Evolutionary conservation across 2,329 filamentous ascomycete genomes (phyloP), one percentile per base, ranked within the genome.

Genomic region (Huntiella bhutanensis): DNA sequence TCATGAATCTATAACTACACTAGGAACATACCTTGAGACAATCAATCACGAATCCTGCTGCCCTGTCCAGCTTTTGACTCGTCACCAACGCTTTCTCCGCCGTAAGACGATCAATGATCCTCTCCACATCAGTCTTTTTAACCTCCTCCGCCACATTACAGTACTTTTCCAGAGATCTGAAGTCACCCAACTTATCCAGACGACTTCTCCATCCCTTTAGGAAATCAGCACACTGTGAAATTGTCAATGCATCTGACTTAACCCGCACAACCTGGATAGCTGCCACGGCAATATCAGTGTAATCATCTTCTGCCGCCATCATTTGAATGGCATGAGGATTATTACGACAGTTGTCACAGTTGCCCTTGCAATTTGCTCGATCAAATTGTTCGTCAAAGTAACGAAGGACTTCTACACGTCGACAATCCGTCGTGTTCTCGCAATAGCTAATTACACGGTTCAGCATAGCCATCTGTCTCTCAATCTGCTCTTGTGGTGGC

Each of bases 361-460:
- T 72, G 43, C 72, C 68, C 42, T 75, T 67, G 61, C 91, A 98
- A 44, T 83, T 70, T 10, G 74, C 70, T 34, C 69, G 67, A 44
- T 73, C 65, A 58, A 96, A 98, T 1, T 69, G 68, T 60, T 98
- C 92, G 48, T 81, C 86, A 65, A 98, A 98, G 60, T 98, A 98
- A n/a, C 74, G 74, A 33, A 98, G 73, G 12, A 98, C 80, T 59
- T 93, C 83, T 1, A 82, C 80, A 50, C 91, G 73, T 51, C 91
- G 79, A 58, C 91, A 98, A 54, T 94, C 85, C 46, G 73, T 78
- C 54, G 74, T 73, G 60, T 95, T 95, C 57, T 95, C 84, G 59
- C 87, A 96, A 56, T 82, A 98, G 49, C 83, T 76, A 1, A 86
- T 70, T 49, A 98, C 85, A 34, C 78, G 77, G 50, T 81, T 77